Conservation (phyloP, 2,329 filamentous ascomycete species). For the Tolypocladium nubicola region DNA sequence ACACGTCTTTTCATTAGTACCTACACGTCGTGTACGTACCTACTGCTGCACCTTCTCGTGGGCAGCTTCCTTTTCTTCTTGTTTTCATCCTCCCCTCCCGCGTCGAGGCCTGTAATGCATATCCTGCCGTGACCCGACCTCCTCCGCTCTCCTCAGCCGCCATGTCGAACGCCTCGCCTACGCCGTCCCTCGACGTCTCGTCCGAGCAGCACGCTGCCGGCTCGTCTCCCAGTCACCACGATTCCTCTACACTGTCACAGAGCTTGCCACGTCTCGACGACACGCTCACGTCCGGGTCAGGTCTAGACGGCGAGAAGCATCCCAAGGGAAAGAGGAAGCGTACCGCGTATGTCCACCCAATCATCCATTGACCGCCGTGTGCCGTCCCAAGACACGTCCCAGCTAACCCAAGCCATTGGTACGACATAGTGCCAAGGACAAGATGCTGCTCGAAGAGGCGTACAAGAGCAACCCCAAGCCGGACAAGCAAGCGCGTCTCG, state of each 20-base stretch:
- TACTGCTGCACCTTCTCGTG: conserved; percentile 2
- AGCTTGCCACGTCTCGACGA: conserved; percentile 3
- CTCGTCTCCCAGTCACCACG: conserved; percentile 13
- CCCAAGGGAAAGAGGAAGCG: conserved; percentile 53
- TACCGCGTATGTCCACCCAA: conserved; percentile 41
- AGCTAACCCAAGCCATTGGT: conserved; percentile 11
- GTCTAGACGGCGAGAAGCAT: conserved; percentile 28
- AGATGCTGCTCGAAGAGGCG: conserved; percentile 75
- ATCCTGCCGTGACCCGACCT: neutral
- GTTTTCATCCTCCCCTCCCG: neutral
- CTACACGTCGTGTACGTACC: neutral
- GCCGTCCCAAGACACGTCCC: neutral
- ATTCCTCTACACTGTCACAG: conserved; percentile 9
- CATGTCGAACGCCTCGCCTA: conserved; percentile 14
- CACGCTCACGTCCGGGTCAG: conserved; percentile 9
- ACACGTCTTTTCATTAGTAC: neutral
- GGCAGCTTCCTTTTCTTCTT: conserved; percentile 9
- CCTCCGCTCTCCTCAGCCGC: conserved; percentile 2
- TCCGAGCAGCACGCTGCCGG: conserved; percentile 13
- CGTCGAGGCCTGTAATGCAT: conserved; percentile 1
- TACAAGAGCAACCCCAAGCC: conserved; percentile 82
- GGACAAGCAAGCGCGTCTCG: conserved; percentile 76
- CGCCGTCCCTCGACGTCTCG: conserved; percentile 10
- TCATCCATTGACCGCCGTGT: neutral
- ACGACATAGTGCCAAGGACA: conserved; percentile 65